Evolutionary conservation across 257 asterid genomes (phyloP), one percentile per base, ranked within the genome.

Genomic region (Nicotiana paniculata): DNA sequence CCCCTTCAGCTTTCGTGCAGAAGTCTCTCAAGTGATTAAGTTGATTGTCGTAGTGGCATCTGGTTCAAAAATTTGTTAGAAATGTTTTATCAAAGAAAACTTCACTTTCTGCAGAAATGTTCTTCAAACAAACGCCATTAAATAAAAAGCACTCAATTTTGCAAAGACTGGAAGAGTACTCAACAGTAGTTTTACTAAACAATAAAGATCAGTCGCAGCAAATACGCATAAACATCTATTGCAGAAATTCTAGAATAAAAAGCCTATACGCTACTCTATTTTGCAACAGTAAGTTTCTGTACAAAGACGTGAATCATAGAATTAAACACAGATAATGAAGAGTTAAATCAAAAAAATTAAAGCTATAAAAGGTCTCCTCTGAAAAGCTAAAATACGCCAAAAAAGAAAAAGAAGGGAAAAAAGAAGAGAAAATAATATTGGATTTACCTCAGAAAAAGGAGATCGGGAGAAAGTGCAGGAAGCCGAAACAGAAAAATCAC

Each of bases 391-490:
- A 89, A 85, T 86, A 77, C 30, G 59, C 79, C 77, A 70, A 81
- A 84, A 82, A 84, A 65, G 76, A 61, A 70, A 80, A 85, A 69
- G 81, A 84, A 82, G 69, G 87, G 66, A 84, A 67, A 55, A 30
- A 77, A 83, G 83, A 84, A 70, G 69, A 32, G 24, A 53, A 15
- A 66, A 68, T 59, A 24, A 26, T 28, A 28, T 76, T 79, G 62
- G 77, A 70, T 72, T 80, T 84, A 91, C 95, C 98, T 86, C 68
- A 76, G 59, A 80, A 87, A 88, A 85, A 85, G 80, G 90, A 91
- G 95, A 93, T 90, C 94, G 90, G 88, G 87, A 83, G 18, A 69
- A 85, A 58, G 85, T 30, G 68, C 84, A 68, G 58, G 86, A 84
- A 79, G 83, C 51, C 57, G 72, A 81, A 83, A 72, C 81, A 83